These are phyloP conservation scores for Rugonectria rugulosa DNA, from an alignment of 2,329 filamentous ascomycete species.

Conservation along the genomic window DNA sequence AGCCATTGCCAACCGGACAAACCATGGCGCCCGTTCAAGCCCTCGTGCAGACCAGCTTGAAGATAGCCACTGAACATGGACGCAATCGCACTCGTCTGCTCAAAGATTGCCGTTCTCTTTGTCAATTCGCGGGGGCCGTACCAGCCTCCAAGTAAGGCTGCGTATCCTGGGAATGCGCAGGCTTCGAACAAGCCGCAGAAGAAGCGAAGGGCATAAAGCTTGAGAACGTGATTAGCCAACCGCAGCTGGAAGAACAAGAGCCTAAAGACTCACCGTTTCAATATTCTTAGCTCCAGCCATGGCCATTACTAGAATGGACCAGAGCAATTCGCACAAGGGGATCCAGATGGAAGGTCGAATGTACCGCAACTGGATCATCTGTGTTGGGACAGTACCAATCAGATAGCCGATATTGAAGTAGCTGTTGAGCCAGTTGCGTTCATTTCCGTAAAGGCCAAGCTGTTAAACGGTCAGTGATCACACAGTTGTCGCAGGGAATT, in stretches of 20 bases:
- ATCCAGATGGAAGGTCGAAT: conserved; percentile 42
- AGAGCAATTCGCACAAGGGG: conserved; percentile 37
- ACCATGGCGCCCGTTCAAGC: conserved; percentile 42
- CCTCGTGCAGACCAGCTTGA: conserved; percentile 44
- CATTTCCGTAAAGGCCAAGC: conserved; percentile 36
- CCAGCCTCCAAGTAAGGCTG: conserved; percentile 40
- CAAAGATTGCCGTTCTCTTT: conserved; percentile 39
- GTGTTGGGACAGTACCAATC: conserved; percentile 38
- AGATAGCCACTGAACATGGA: conserved; percentile 43
- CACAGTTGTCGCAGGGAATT: no score
- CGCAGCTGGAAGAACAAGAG: background rate
- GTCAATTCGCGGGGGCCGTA: conserved; percentile 39
- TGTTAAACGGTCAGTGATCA: background rate
- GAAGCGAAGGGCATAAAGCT: conserved; percentile 38
- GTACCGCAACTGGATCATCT: conserved; percentile 19
- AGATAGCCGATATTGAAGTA: conserved; percentile 36
- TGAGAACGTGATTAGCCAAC: background rate
- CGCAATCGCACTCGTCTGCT: conserved; percentile 32
- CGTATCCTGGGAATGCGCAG: conserved; percentile 33
- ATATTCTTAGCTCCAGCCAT: conserved; percentile 37
- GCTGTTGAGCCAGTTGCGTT: conserved; percentile 37
- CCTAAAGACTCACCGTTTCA: conserved; percentile 9
- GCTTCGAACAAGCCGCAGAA: conserved; percentile 40
- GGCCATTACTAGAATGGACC: conserved; percentile 32
- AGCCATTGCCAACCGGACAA: conserved; percentile 49